A percentile compares a stretch with the other conserved stretches of the same genome.
These are phyloP conservation scores for Mucor piriformis DNA, from an alignment of 371 early-diverging fungal genomes.

Conservation along the genomic window DNA sequence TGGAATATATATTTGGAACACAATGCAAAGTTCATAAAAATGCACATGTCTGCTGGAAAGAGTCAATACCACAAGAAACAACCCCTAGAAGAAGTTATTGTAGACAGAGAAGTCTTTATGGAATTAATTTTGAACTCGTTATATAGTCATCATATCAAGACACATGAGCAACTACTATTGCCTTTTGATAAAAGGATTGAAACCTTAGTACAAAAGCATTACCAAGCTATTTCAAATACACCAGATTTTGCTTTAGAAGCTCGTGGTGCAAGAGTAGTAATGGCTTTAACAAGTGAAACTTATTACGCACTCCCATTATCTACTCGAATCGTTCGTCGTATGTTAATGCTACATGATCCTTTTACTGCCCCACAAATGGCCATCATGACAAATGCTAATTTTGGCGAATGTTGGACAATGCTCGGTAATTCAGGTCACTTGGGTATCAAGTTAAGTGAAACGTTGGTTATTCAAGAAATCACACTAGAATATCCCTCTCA, in stretches of 20 bases:
- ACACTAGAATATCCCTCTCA: too few relatives aligned
- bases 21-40: conserved; percentile 4
- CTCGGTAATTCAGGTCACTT: too few relatives aligned
- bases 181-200: conserved; percentile 30
- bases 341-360: too few relatives aligned
- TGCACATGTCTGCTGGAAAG: conserved; percentile 1
- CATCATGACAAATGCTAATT: too few relatives aligned
- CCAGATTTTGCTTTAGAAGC: conserved; percentile 73
- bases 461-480: too few relatives aligned
- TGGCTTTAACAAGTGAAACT: conserved; percentile 46
- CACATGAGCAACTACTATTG: not conserved
- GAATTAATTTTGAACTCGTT: conserved; percentile 6
- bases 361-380: too few relatives aligned
- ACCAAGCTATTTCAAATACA: conserved; percentile 57
- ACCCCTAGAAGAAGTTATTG: conserved; percentile 3
- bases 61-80: not conserved
- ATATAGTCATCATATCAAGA: not conserved
- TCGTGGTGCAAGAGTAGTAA: conserved; percentile 68
- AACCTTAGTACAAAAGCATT: conserved; percentile 41
- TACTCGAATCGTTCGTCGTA: not conserved
- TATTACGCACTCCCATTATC: not conserved
- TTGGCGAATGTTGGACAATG: too few relatives aligned
- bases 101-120: conserved; percentile 15
- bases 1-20: conserved; percentile 14
- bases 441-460: too few relatives aligned